Evolutionary conservation across 805 yeast species (phyloP), one percentile per base, ranked within the genome.

Genomic region (Sugiyamaella marilandica): DNA sequence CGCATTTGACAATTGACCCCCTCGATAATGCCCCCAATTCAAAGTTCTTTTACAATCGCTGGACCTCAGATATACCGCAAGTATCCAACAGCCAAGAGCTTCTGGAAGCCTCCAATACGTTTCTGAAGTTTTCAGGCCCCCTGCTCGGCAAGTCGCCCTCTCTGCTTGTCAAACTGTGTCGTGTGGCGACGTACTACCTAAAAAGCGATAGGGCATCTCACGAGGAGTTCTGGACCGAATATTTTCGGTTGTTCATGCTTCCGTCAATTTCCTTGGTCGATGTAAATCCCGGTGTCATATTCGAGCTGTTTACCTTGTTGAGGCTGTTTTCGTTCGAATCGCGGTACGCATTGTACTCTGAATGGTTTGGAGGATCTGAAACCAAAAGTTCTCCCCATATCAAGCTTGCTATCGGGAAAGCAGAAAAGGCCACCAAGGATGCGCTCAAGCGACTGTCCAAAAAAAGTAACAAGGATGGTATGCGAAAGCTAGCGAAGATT

Each of bases 281-380:
- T 11, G 77, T 77, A 14, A 83, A 84, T 59, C 78, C 87, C 10
- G 72, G 82, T 4, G 77, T 81, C 0, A 75, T 84, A 9, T 80
- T 81, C 55, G 84, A 80, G 55, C 78, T 87, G 0, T 88, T 70
- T 61, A 66, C 70, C 7, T 61, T 89, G 0, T 63, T 92, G 55
- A 65, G 73, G 8, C 59, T 66, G 33, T 88, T 76, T 62, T 72
- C 88, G 2, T 63, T 80, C 35, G 85, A 85, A 49, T 76, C 75
- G 52, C 75, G 97, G 46, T 91, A 79, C 67, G 81, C 84, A 53
- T 66, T 92, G 16, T 91, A 91, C 65, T 94, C 95, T 36, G 96
- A 90, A 59, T 76, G 88, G 64, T 74, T 78, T 49, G 77, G 75
- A 34, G 43, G 43, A 10, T 81, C 77, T 2, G 66, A 80, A 2